Evolutionary conservation across 225 moss, liverwort and hornwort species (phyloP), one percentile per base, ranked within the genome.

Genomic region (Pleurozium schreberi): DNA sequence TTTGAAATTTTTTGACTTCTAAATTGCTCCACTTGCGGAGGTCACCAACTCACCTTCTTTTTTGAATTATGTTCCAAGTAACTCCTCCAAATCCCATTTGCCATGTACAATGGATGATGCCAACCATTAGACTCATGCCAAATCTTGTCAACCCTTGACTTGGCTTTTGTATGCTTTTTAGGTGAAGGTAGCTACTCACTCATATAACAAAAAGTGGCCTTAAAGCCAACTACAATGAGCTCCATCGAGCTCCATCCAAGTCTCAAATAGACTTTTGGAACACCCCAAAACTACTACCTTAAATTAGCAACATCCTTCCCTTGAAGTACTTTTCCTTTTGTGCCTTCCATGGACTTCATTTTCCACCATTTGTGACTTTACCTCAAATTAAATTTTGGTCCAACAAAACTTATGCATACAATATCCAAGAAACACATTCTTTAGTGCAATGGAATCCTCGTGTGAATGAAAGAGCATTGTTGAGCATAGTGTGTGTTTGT

Each of bases 111-210:
- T 68, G 7, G n/a, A 68, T 68, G 68, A n/a, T 68, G n/a, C 12
- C 68, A n/a, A 68, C 0, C 1, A 9, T 66, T 66, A 36, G 19
- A 18, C 1, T 36, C 36, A 19, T 68, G n/a, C n/a, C 67, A 68
- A n/a, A 68, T 68, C 12, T 0, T 4, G 4, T n/a, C n/a, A n/a
- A n/a, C n/a, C 1, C 13, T n/a, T 2, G 0, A 12, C 12, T 67
- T n/a, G 4, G 6, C 22, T n/a, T 68, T 0, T 1, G 2, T 21
- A n/a, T 68, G 22, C n/a, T 40, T 42, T 69, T 69, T 5, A 2
- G 5, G 1, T 40, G 25, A 69, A 40, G 26, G 14, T 14, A 69
- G 25, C 8, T 40, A 25, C 0, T n/a, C n/a, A n/a, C n/a, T n/a
- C n/a, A n/a, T n/a, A n/a, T 42, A 67, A 4, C 4, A 38, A 67